Conservation (phyloP, 2,329 filamentous ascomycete species). For the Cryphonectria carpinicola region DNA sequence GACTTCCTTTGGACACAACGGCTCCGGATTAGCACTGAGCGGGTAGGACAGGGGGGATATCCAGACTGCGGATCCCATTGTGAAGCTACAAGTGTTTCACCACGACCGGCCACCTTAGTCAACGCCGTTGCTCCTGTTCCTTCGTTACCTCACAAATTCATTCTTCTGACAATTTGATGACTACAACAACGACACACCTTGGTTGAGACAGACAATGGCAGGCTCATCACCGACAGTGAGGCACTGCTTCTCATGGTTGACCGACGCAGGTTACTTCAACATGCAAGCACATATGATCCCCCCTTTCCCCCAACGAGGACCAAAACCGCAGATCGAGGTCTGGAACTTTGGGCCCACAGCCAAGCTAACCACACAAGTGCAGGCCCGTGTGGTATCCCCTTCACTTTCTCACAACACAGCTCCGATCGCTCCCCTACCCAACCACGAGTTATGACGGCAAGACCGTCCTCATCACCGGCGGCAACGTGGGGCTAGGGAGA, state of each 20-base stretch:
- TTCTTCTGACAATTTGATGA: background rate
- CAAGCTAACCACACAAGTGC: background rate
- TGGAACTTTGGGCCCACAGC: background rate
- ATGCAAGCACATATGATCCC: slow-evolving; percentile 13
- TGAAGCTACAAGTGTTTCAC: slow-evolving; percentile 1
- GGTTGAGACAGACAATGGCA: slow-evolving; percentile 12
- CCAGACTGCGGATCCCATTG: background rate
- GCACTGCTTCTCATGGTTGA: slow-evolving; percentile 25
- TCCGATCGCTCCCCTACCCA: slow-evolving; percentile 10
- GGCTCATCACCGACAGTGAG: slow-evolving; percentile 9
- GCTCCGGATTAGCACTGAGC: background rate
- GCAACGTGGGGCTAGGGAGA: slow-evolving; percentile 45
- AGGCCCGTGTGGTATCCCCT: slow-evolving; percentile 18
- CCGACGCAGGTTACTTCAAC: slow-evolving; percentile 27
- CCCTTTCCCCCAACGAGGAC: no score
- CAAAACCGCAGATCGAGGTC: background rate
- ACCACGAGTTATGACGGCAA: slow-evolving; percentile 30
- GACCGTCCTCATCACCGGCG: slow-evolving; percentile 45
- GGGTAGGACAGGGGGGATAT: background rate
- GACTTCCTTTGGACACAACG: background rate
- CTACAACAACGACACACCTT: background rate
- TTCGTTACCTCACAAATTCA: background rate
- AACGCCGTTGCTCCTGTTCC: background rate
- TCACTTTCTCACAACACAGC: slow-evolving; percentile 8
- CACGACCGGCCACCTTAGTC: background rate